Percentiles rank a stretch among this genome's conserved stretches.
Conservation (phyloP, 2,329 filamentous ascomycete genomes). For the Tolypocladium tundrense region DNA sequence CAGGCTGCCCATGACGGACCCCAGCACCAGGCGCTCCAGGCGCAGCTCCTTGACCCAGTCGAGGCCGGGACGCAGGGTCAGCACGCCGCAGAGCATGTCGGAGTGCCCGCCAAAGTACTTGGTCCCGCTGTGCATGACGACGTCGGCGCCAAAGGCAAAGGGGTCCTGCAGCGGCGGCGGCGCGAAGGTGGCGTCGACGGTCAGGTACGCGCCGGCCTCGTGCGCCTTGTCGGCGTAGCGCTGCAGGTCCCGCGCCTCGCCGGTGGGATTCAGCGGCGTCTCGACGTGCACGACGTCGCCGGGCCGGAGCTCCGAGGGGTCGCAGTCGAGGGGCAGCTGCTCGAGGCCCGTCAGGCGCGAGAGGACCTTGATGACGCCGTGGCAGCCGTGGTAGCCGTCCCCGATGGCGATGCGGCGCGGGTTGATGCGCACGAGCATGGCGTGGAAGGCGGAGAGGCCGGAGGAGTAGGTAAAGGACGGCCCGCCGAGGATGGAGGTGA, state of each 20-base stretch:
- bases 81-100: slow-evolving; percentile 81
- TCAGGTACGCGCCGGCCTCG: slow-evolving; percentile 60
- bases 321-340: slow-evolving; percentile 61
- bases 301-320: slow-evolving; percentile 52
- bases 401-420: slow-evolving; percentile 75
- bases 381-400: slow-evolving; percentile 86
- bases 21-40: slow-evolving; percentile 65
- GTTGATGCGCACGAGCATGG: slow-evolving; percentile 72
- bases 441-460: slow-evolving; percentile 82
- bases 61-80: slow-evolving; percentile 50
- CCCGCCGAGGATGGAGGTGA: slow-evolving; percentile 61
- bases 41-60: slow-evolving; percentile 52
- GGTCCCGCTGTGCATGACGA: slow-evolving; percentile 86
- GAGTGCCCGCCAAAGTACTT: slow-evolving; percentile 97
- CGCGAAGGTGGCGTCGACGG: slow-evolving; percentile 86
- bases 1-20: slow-evolving; percentile 76
- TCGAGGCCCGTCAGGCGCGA: slow-evolving; percentile 65
- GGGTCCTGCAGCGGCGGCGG: slow-evolving; percentile 85
- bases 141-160: slow-evolving; percentile 69
- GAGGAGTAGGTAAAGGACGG: slow-evolving; percentile 70
- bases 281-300: slow-evolving; percentile 88
- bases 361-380: slow-evolving; percentile 69
- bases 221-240: slow-evolving; percentile 65
- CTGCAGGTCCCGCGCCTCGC: slow-evolving; percentile 65
- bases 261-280: slow-evolving; percentile 86